A percentile compares a stretch with the other conserved stretches of the same genome.
Conservation (phyloP, 805 yeast genomes). For the Ascoidea asiatica region DNA sequence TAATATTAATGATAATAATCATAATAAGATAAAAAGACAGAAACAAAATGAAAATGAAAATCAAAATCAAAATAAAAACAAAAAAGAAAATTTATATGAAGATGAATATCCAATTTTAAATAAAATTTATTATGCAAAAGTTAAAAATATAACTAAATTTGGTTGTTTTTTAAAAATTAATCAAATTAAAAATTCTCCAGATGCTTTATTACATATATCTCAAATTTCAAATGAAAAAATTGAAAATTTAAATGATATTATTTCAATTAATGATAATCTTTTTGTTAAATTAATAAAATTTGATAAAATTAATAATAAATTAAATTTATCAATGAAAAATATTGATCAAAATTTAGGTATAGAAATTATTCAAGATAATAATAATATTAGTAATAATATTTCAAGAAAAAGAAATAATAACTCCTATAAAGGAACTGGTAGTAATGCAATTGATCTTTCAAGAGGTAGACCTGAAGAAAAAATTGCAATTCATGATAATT, state of each 20-base stretch:
- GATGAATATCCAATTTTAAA: conserved; percentile 25
- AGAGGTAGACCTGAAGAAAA: conserved; percentile 6
- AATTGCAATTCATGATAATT: conserved; percentile 10
- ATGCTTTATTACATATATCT: conserved; percentile 72
- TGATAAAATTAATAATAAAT: conserved; percentile 25
- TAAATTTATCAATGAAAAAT: conserved; percentile 55
- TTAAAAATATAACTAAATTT: conserved; percentile 45
- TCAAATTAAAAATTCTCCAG: conserved; percentile 15
- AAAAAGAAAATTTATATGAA: conserved; percentile 2
- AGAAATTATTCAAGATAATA: conserved; percentile 8
- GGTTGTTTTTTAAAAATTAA: conserved; percentile 58
- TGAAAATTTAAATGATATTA: conserved; percentile 42
- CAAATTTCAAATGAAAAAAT: conserved; percentile 42
- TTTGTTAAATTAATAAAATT: conserved; percentile 43
- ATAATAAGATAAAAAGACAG: conserved; percentile 10
- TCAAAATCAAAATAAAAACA: too few species aligned
- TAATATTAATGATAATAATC: conserved; percentile 4
- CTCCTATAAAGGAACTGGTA: conserved; percentile 1
- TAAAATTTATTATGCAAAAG: conserved; percentile 44
- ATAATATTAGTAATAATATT: background rate
- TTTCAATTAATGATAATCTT: conserved; percentile 45
- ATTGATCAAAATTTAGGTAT: conserved; percentile 62
- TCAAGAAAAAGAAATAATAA: conserved; percentile 2
- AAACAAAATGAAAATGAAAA: conserved; percentile 3
- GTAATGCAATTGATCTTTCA: background rate